Conservation (phyloP, 129 eudicot species). For the Silybum marianum region DNA sequence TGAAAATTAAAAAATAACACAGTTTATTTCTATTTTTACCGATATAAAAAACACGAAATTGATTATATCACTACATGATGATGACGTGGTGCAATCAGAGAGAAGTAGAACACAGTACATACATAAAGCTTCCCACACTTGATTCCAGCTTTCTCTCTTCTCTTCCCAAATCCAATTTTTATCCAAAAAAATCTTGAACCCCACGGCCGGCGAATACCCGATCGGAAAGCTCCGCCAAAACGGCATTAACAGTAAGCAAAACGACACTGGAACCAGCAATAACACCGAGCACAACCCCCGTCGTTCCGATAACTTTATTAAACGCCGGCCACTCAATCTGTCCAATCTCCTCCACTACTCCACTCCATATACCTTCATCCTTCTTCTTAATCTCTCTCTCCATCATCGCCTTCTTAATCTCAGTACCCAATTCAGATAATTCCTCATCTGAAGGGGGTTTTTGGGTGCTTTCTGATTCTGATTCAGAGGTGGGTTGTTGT, state of each 20-base stretch:
- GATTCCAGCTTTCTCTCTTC: background rate
- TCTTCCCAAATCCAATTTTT: conserved; percentile 2
- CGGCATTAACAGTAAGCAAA: conserved; percentile 86
- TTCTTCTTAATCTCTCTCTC: conserved; percentile 43
- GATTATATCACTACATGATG: background rate
- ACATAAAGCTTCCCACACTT: background rate
- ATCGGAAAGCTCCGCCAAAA: conserved; percentile 88
- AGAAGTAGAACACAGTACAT: conserved; percentile 11
- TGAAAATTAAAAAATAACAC: background rate
- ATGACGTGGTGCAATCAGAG: conserved; percentile 15
- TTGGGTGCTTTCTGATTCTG: conserved; percentile 15
- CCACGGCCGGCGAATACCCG: conserved; percentile 80
- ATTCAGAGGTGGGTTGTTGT: background rate
- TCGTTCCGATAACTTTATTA: conserved; percentile 65
- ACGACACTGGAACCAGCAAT: conserved; percentile 89
- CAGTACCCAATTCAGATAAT: conserved; percentile 47
- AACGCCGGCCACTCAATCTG: conserved; percentile 90
- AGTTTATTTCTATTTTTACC: background rate
- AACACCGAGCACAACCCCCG: conserved; percentile 83
- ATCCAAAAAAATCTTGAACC: conserved; percentile 85
- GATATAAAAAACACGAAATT: background rate
- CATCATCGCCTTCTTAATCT: conserved; percentile 55
- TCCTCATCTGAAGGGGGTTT: conserved; percentile 2
- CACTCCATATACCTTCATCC: conserved; percentile 39
- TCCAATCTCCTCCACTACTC: conserved; percentile 77